Conservation (phyloP, 345 rosid genomes). For the Iberis pinnata region DNA sequence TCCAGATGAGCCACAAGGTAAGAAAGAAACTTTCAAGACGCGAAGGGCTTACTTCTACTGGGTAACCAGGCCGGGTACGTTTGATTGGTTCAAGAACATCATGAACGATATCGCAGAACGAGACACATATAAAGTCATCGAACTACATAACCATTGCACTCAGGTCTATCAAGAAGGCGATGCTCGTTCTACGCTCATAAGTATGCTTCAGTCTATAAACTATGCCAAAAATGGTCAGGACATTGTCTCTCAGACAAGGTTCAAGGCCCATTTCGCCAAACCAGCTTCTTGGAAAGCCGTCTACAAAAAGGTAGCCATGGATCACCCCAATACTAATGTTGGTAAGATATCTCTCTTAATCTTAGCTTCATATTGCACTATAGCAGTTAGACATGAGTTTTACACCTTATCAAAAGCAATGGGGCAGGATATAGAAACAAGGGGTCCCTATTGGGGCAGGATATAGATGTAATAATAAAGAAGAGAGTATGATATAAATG, state of each 20-base stretch:
- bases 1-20: slow-evolving; percentile 15
- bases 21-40: slow-evolving; percentile 43
- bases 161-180: slow-evolving; percentile 73
- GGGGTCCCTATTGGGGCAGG: no score
- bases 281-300: slow-evolving; percentile 64
- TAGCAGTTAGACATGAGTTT: neutral
- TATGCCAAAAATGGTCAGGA: slow-evolving; percentile 61
- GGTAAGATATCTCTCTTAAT: slow-evolving; percentile 36
- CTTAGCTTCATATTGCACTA: neutral
- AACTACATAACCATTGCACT: slow-evolving; percentile 68
- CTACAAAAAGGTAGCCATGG: slow-evolving; percentile 45
- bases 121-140: slow-evolving; percentile 51
- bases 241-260: slow-evolving; percentile 61
- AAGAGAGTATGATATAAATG: no score
- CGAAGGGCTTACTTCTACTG: slow-evolving; percentile 66
- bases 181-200: slow-evolving; percentile 64
- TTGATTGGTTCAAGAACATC: slow-evolving; percentile 69
- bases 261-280: slow-evolving; percentile 65
- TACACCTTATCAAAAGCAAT: no score
- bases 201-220: slow-evolving; percentile 60
- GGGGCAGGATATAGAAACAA: no score
- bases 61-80: slow-evolving; percentile 71
- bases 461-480: no score
- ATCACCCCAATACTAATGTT: slow-evolving; percentile 49
- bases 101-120: slow-evolving; percentile 30